Evolutionary conservation across 192 early-diverging fungal species (phyloP).

Genomic region (Gigaspora rosea): DNA sequence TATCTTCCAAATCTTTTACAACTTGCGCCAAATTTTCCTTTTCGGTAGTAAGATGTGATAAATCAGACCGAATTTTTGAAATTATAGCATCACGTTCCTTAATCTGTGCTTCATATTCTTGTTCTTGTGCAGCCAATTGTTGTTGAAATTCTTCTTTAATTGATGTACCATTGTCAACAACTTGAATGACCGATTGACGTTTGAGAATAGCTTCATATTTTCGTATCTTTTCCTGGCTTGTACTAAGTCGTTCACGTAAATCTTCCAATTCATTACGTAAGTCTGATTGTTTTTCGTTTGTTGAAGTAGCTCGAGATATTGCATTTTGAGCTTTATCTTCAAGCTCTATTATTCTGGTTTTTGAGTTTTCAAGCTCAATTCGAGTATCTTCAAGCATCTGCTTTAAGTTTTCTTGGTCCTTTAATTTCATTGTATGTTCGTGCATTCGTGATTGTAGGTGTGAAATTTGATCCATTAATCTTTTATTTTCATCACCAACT

Average conservation of each 20-base stretch:
- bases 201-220: slow-evolving; percentile 45
- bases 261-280: slow-evolving; percentile 39
- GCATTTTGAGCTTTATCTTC: slow-evolving; percentile 39
- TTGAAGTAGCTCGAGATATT: slow-evolving; percentile 17
- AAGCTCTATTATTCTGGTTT: slow-evolving; percentile 33
- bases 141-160: slow-evolving; percentile 34
- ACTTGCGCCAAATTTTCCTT: slow-evolving; percentile 2
- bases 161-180: slow-evolving; percentile 38
- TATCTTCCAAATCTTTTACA: slow-evolving; percentile 34
- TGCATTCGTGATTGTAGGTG: slow-evolving; percentile 23
- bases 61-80: slow-evolving; percentile 14
- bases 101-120: slow-evolving; percentile 34
- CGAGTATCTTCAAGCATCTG: slow-evolving; percentile 7
- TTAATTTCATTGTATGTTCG: neutral
- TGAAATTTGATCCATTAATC: slow-evolving; percentile 19
- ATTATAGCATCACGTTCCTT: slow-evolving; percentile 33
- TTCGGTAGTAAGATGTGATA: neutral
- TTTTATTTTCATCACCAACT: slow-evolving; percentile 27
- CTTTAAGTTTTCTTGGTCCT: slow-evolving; percentile 14
- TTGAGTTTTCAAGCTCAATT: slow-evolving; percentile 40
- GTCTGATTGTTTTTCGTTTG: slow-evolving; percentile 29
- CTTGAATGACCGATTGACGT: slow-evolving; percentile 41
- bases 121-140: slow-evolving; percentile 31
- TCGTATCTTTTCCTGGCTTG: slow-evolving; percentile 35
- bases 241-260: slow-evolving; percentile 32